These are phyloP conservation scores for Xylariaceae sp. DNA, from an alignment of 2,329 filamentous ascomycete genomes.

Conservation along the genomic window DNA sequence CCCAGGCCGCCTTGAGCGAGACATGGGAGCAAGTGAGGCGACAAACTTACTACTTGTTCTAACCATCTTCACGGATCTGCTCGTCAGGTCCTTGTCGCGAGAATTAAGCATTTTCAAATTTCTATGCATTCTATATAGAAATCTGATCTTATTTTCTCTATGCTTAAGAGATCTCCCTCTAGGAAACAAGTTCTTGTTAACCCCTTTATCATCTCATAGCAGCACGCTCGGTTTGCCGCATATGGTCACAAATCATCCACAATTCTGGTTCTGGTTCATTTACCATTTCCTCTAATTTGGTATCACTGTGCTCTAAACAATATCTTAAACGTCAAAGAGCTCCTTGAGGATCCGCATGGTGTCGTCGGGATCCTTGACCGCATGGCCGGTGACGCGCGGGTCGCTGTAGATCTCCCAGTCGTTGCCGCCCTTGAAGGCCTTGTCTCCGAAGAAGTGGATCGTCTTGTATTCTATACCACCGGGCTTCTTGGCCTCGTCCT, in stretches of 20 bases:
- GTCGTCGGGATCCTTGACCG: constrained; percentile 81
- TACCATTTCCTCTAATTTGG: background rate
- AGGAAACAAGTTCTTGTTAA: background rate
- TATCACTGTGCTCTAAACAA: background rate
- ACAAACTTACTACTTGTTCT: no score
- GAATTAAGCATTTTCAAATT: no score
- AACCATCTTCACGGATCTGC: no score
- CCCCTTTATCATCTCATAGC: background rate
- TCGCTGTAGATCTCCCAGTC: constrained; percentile 95
- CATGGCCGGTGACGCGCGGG: constrained; percentile 80
- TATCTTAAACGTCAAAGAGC: constrained; percentile 69
- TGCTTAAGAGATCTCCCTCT: no score
- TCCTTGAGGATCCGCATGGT: constrained; percentile 81
- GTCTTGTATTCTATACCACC: constrained; percentile 80
- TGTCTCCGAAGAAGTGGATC: constrained; percentile 98
- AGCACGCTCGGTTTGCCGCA: background rate
- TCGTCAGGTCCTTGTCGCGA: no score
- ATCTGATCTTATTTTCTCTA: no score
- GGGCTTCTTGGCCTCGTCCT: constrained; percentile 73
- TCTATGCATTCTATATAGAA: background rate
- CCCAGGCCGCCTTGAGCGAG: no score
- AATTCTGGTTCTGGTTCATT: background rate
- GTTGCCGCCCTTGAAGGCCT: constrained; percentile 88
- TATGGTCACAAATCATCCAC: background rate
- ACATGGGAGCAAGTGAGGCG: no score